Evolutionary conservation across 257 asterid species (phyloP), one percentile per base, ranked within the genome.

Genomic region (Solanum rostratum): DNA sequence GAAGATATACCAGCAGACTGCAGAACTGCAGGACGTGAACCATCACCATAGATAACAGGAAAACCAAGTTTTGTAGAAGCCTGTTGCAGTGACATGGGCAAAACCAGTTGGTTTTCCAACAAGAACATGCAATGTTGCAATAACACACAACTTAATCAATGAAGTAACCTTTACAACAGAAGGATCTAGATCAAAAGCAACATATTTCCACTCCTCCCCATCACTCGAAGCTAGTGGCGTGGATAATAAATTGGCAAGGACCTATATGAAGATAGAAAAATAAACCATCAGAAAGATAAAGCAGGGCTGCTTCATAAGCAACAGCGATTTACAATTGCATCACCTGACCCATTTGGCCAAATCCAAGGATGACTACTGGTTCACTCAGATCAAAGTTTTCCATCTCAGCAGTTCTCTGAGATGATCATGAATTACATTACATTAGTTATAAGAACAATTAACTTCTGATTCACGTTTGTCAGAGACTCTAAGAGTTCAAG

Each of bases 301-400:
- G 78, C 16, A 29, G 82, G 37, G 49, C 49, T 50, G 49, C 78
- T n/a, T 83, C 65, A 46, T 49, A 50, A 52, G 82, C 20, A 39
- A 50, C 80, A 49, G 24, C 30, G 52, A 78, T 79, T 7, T 43
- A 14, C 33, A 81, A 79, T 29, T 85, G 85, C 66, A 62, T 13
- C 91, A 95, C 99, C 98, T 95, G 98, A 87, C 97, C 97, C 94
- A 95, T 95, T 84, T 94, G 95, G 68, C 99, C 98, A 82, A 96
- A 96, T 85, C 99, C 99, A 91, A 96, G 93, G 79, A 96, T 94
- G 83, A 96, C 98, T 83, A 96, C 93, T 53, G 99, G 99, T 73
- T 95, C 99, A 7, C 92, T 91, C 85, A 92, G 97, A 80, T 91
- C 94, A 66, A 92, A 93, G 90, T 95, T 93, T 57, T 87, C 90